Conservation (phyloP, 495 filamentous ascomycete species). For the Neurospora terricola region DNA sequence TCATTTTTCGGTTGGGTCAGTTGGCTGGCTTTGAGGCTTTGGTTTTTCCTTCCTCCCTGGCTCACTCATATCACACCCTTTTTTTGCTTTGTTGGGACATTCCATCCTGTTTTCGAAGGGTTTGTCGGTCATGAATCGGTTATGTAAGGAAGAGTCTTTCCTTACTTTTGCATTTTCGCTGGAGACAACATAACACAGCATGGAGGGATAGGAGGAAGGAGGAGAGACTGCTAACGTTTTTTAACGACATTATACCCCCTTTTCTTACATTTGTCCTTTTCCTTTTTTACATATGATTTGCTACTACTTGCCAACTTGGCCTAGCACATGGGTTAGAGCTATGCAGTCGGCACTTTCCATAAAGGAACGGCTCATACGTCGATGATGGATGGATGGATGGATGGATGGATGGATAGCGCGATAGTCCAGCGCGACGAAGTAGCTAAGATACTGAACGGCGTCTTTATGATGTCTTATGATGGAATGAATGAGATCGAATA, state of each 20-base stretch:
- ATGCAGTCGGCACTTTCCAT: neutral
- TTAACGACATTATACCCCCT: conserved; percentile 6
- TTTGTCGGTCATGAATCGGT: neutral
- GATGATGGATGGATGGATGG: neutral
- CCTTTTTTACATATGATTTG: conserved; percentile 6
- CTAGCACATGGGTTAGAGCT: neutral
- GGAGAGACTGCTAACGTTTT: neutral
- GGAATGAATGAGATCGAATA: neutral
- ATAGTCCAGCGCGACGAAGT: neutral
- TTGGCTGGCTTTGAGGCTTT: neutral
- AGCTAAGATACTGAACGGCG: neutral
- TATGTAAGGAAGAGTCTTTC: neutral
- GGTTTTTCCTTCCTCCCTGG: neutral
- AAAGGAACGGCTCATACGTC: neutral
- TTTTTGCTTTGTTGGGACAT: neutral
- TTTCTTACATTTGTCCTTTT: conserved; percentile 19
- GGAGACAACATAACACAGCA: neutral
- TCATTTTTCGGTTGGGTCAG: neutral
- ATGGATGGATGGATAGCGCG: neutral
- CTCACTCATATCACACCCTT: neutral
- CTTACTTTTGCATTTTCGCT: neutral
- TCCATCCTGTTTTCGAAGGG: neutral
- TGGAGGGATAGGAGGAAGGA: neutral
- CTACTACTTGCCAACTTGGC: neutral
- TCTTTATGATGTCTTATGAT: neutral